These are phyloP conservation scores for Salix exigua DNA, from an alignment of 345 rosid species.

Conservation along the genomic window DNA sequence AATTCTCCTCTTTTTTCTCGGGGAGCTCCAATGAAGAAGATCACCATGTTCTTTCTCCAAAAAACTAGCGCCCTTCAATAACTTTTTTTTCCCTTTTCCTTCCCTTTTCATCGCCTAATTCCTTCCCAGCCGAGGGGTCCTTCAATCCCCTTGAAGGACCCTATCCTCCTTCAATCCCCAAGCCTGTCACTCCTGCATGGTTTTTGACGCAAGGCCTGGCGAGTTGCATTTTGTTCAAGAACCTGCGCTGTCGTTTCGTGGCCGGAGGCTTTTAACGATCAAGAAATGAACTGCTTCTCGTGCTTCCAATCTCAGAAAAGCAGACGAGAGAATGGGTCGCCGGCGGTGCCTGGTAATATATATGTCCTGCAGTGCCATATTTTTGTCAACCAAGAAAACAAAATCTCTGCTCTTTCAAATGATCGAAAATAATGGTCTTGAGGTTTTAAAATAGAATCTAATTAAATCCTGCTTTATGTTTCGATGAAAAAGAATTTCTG, in stretches of 20 bases:
- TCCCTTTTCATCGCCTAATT: not conserved
- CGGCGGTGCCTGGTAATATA: not conserved
- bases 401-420: no score
- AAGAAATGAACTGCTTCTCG: slow-evolving; percentile 21
- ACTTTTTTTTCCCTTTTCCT: no score
- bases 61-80: slow-evolving; percentile 1
- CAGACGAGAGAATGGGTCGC: slow-evolving; percentile 8
- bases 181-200: not conserved
- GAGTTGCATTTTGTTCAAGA: not conserved
- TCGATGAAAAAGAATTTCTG: no score
- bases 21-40: not conserved
- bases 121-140: slow-evolving; percentile 15
- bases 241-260: not conserved
- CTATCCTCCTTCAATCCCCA: not conserved
- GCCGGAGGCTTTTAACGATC: not conserved
- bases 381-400: no score
- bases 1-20: slow-evolving; percentile 13
- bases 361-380: no score
- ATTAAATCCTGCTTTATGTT: no score
- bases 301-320: slow-evolving; percentile 25
- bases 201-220: not conserved
- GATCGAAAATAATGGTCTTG: no score
- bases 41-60: slow-evolving; percentile 1
- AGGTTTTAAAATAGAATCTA: no score
- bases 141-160: slow-evolving; percentile 21